Evolutionary conservation across 2,329 filamentous ascomycete genomes (phyloP), one percentile per base, ranked within the genome.

Genomic region (Aureobasidium lini): DNA sequence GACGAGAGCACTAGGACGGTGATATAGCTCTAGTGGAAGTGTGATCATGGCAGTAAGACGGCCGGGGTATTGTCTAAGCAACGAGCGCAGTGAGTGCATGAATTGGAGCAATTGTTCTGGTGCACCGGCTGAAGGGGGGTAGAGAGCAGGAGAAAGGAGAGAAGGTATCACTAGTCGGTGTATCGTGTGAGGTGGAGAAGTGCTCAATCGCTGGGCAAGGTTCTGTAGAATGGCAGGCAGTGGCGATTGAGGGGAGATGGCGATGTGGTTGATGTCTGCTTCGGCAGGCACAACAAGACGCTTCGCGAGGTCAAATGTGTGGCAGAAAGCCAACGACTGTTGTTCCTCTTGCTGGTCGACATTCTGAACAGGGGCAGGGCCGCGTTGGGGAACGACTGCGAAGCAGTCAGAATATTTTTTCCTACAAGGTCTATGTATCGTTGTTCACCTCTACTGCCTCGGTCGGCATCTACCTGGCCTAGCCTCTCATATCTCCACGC

Each of bases 401-500:
- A 53, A 34, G 52, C 52, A 61, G 60, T 57, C 52, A 57, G 60
- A 57, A 46, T n/a, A 29, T 16, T 31, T 48, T 32, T 13, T 36
- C 48, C 23, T 50, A 42, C 16, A 50, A 34, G 7, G 34, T 57
- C 52, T 52, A 52, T 46, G 40, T 61, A 61, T 57, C 7, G n/a
- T 40, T 34, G 69, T 81, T 74, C 79, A 88, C 87, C 85, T 85
- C 84, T 81, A 67, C 75, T 54, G 36, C 57, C 46, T 36, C 60
- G 44, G 39, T 77, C 77, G 62, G 77, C 70, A 61, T 75, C 84
- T 66, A 85, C 86, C 64, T 88, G 87, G 15, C 88, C 88, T 57
- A 97, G 74, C 36, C 85, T 83, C 73, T 97, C 92, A 75, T 99
- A 99, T 72, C 94, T 83, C 94, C 94, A 99, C 3, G 94, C 94